A percentile compares a stretch with the other conserved stretches of the same genome.
Evolutionary conservation across 495 filamentous ascomycete species (phyloP).

Genomic region (Trichoderma reesei): DNA sequence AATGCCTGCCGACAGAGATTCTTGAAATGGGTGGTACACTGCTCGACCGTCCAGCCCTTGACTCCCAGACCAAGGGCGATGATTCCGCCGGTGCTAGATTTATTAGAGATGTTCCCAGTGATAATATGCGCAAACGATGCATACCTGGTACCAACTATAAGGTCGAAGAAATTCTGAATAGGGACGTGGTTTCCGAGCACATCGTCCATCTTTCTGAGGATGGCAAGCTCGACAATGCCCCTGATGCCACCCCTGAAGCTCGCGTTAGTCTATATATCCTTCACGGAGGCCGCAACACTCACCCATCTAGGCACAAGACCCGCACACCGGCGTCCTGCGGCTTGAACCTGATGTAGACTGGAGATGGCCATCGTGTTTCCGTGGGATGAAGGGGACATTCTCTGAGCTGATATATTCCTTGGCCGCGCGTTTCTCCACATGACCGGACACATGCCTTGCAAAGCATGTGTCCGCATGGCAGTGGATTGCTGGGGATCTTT

Average conservation of each 20-base stretch:
- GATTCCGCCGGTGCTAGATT: slow-evolving; percentile 43
- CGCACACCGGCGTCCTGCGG: slow-evolving; percentile 39
- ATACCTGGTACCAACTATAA: slow-evolving; percentile 43
- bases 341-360: slow-evolving; percentile 32
- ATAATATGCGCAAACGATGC: neutral
- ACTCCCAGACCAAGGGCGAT: slow-evolving; percentile 46
- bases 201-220: slow-evolving; percentile 34
- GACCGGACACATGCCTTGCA: slow-evolving; percentile 37
- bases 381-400: slow-evolving; percentile 27
- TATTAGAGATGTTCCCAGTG: slow-evolving; percentile 12
- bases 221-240: slow-evolving; percentile 38
- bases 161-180: slow-evolving; percentile 38
- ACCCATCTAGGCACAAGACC: slow-evolving; percentile 49
- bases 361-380: slow-evolving; percentile 20
- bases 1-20: slow-evolving; percentile 35
- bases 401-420: slow-evolving; percentile 21
- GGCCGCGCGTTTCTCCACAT: slow-evolving; percentile 21
- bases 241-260: slow-evolving; percentile 36
- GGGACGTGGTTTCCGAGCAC: slow-evolving; percentile 29
- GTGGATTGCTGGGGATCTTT: slow-evolving; percentile 40
- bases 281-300: slow-evolving; percentile 15
- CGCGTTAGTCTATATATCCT: neutral
- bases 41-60: slow-evolving; percentile 35
- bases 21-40: slow-evolving; percentile 34
- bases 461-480: slow-evolving; percentile 50